Evolutionary conservation across 495 filamentous ascomycete genomes (phyloP).

Genomic region (Penicillium paradoxum): DNA sequence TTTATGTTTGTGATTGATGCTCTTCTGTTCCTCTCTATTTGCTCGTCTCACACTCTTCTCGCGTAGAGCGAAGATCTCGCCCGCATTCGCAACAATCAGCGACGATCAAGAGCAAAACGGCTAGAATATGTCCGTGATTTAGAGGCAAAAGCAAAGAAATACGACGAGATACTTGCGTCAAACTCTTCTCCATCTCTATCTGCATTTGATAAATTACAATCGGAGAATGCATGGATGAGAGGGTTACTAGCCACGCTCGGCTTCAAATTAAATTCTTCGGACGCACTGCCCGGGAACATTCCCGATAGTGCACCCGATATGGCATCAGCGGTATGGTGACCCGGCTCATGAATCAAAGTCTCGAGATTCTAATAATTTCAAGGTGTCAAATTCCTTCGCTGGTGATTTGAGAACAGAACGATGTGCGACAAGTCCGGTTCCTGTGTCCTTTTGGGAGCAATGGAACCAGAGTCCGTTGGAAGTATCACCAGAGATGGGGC

Average conservation of each 20-base stretch:
- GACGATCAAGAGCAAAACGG: conserved; percentile 8
- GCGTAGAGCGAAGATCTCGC: conserved; percentile 10
- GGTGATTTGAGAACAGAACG: neutral
- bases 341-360: no score
- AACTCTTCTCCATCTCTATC: neutral
- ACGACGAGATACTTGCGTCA: neutral
- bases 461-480: neutral
- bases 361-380: neutral
- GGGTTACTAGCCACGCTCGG: neutral
- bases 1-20: no score
- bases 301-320: neutral
- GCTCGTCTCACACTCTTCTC: neutral
- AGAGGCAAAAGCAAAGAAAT: conserved; percentile 6
- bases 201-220: neutral
- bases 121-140: conserved; percentile 8
- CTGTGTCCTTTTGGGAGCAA: neutral
- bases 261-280: neutral
- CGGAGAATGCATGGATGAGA: neutral
- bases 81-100: conserved; percentile 14
- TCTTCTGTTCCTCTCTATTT: neutral
- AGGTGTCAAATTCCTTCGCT: neutral
- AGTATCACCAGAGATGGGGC: neutral
- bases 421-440: neutral
- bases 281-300: neutral
- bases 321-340: neutral